These are phyloP conservation scores for Emmonsiellopsis sp. DNA, from an alignment of 2,329 filamentous ascomycete species.

Conservation along the genomic window DNA sequence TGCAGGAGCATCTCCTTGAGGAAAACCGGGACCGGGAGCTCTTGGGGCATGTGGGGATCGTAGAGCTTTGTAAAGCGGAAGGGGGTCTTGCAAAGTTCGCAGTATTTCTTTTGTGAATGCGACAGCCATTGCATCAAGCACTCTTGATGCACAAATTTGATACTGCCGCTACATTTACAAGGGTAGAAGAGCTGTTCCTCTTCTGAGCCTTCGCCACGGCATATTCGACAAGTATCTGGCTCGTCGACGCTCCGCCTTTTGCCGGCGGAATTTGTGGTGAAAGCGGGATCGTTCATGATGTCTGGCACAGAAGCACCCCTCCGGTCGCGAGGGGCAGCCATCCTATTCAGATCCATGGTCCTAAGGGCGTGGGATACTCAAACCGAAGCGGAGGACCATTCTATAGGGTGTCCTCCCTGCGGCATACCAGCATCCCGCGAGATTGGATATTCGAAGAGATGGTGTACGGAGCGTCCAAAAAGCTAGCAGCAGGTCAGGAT, in stretches of 20 bases:
- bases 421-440: neutral
- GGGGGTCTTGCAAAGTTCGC: slow-evolving; percentile 96
- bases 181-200: slow-evolving; percentile 91
- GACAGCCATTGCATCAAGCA: slow-evolving; percentile 98
- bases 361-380: neutral
- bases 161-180: slow-evolving; percentile 98
- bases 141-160: slow-evolving; percentile 96
- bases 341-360: slow-evolving; percentile 13
- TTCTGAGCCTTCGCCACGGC: slow-evolving; percentile 72
- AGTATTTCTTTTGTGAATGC: slow-evolving; percentile 98
- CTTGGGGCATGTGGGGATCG: slow-evolving; percentile 82
- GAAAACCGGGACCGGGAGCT: slow-evolving; percentile 73
- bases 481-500: no score
- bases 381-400: neutral
- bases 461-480: no score
- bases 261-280: slow-evolving; percentile 32
- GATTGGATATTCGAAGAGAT: no score
- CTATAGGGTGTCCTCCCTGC: neutral
- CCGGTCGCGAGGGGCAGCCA: neutral
- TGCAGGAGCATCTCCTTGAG: slow-evolving; percentile 68
- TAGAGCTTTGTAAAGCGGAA: slow-evolving; percentile 99
- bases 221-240: slow-evolving; percentile 90
- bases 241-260: slow-evolving; percentile 40
- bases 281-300: slow-evolving; percentile 50
- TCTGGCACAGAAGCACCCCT: slow-evolving; percentile 27